Base-by-base conservation (phyloP, 257 asterid species). In the Nicotiana attenuata region DNA sequence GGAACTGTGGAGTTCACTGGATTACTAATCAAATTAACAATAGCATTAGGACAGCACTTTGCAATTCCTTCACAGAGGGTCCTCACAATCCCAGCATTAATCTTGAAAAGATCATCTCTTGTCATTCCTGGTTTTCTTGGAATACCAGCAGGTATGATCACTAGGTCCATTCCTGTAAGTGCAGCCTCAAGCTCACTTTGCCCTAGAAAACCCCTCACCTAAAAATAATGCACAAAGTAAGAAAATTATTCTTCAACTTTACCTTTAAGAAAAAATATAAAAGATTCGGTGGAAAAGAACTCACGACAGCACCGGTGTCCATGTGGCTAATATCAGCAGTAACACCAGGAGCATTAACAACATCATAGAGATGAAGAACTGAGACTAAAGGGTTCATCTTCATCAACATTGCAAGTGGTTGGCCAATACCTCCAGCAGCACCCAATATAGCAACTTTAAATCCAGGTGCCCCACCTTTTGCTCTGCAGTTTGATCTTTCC, bases 81-180 rank as follows among this genome's bases (percentile, higher is more conserved):
- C 88, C 88, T 94, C 33, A 96, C 99, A 35, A 96, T 96, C 81
- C 99, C 98, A 4, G 97, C 99, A 85, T 96, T 96, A 87, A 96
- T 92, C 85, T 92, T 93, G 86, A 96, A 96, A 84, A 96, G 97
- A 87, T 94, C 99, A 79, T 96, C 98, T 85, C 99, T 92, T 13
- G 99, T 91, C 99, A 94, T 96, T 86, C 98, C 99, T 60, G 97
- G 99, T 90, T 96, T 96, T 87, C 99, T 85, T 31, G 97, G 98
- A 88, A 94, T 97, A 77, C 99, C 98, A 65, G 99, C 99, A 76
- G 99, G 98, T 79, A 96, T 90, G 35, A 96, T 87, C 59, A 96
- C 97, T 33, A 96, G 97, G 88, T 96, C 99, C 97, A 96, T 96
- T 86, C 99, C 99, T 7, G 90, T 92, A 45, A 96, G 97, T 78